These are phyloP conservation scores for Nemania abortiva DNA, from an alignment of 2,329 filamentous ascomycete species.

Conservation along the genomic window DNA sequence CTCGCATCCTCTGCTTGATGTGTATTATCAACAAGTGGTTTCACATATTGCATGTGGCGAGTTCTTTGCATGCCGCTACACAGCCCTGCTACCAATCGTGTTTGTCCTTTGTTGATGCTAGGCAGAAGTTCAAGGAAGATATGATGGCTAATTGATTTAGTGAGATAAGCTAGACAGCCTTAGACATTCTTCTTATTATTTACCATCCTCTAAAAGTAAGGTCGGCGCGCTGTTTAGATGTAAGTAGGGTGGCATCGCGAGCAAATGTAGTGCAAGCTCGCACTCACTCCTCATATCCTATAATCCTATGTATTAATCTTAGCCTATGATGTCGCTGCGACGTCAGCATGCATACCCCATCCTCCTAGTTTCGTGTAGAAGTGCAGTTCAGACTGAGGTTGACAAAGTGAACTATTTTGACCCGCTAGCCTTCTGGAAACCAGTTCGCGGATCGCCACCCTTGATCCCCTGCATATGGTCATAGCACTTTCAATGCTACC, in stretches of 20 bases:
- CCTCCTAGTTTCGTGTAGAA: constrained; percentile 18
- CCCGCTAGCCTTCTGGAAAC: background rate
- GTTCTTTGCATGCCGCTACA: background rate
- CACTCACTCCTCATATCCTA: background rate
- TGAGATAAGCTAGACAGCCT: constrained; percentile 9
- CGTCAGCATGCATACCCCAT: constrained; percentile 48
- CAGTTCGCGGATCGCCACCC: background rate
- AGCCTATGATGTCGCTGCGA: constrained; percentile 47
- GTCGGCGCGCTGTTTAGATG: background rate
- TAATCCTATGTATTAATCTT: background rate
- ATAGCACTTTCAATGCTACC: background rate
- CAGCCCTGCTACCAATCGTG: constrained; percentile 5
- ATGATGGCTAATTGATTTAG: background rate
- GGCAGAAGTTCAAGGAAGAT: background rate
- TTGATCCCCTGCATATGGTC: background rate
- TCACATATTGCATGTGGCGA: constrained; percentile 3
- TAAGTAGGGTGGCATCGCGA: background rate
- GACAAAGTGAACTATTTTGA: background rate
- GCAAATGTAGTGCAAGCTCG: constrained; percentile 1
- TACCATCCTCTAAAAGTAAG: background rate
- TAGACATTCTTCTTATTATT: background rate
- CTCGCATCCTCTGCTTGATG: background rate
- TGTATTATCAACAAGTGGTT: background rate
- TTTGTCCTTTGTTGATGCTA: background rate
- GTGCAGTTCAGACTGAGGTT: background rate